Conservation (phyloP, 2,329 filamentous ascomycete genomes). For the Ciborinia camelliae region DNA sequence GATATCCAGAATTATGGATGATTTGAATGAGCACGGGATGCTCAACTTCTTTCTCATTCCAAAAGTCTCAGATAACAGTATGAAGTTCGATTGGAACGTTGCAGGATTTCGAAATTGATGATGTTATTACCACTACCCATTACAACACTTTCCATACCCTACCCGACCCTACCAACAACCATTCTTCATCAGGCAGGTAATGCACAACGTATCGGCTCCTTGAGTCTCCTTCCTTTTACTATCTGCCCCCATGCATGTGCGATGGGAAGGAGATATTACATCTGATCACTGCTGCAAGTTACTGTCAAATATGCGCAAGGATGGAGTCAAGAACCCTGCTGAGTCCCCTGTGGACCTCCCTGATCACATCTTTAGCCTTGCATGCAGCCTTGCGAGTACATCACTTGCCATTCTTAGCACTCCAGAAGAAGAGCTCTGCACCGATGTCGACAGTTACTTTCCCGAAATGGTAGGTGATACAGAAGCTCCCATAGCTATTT, state of each 20-base stretch:
- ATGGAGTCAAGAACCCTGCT: slow-evolving; percentile 3
- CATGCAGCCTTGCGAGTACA: background rate
- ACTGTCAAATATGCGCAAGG: background rate
- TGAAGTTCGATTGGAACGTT: background rate
- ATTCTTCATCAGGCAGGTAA: slow-evolving; percentile 18
- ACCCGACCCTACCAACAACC: too few relatives aligned
- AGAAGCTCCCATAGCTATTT: slow-evolving; percentile 11
- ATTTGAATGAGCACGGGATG: background rate
- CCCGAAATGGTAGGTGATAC: slow-evolving; percentile 14
- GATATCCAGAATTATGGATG: too few relatives aligned
- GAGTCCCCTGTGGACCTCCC: slow-evolving; percentile 1
- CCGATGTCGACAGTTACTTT: background rate
- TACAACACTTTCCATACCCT: background rate
- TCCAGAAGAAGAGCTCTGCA: background rate
- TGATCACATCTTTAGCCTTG: slow-evolving; percentile 4
- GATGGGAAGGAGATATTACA: slow-evolving; percentile 1
- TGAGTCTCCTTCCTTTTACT: slow-evolving; percentile 12
- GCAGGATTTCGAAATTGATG: background rate
- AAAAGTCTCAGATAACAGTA: background rate
- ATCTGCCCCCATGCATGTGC: background rate
- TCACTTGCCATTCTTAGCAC: background rate
- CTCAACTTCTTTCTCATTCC: background rate
- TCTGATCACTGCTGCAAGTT: slow-evolving; percentile 6
- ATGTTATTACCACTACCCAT: slow-evolving; percentile 1
- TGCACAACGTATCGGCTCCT: slow-evolving; percentile 6